Percentiles rank a stretch among this genome's conserved stretches.
These are phyloP conservation scores for Fusarium sp. DNA, from an alignment of 2,329 filamentous ascomycete genomes.

Conservation along the genomic window DNA sequence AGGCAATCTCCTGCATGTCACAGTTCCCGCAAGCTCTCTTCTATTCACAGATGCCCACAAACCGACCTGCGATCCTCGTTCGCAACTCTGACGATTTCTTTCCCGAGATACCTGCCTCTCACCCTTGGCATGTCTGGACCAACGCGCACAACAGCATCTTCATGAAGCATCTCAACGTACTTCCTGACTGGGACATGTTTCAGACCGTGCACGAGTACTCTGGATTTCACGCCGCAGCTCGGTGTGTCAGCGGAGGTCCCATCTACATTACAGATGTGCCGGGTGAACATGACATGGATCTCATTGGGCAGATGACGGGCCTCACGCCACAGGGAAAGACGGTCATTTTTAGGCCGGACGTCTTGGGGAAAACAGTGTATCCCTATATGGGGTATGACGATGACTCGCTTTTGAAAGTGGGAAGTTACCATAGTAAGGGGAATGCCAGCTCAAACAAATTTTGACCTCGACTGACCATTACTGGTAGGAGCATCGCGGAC, in stretches of 20 bases:
- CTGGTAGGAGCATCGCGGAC: slow-evolving; percentile 66
- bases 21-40: slow-evolving; percentile 90
- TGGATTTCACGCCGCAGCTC: slow-evolving; percentile 89
- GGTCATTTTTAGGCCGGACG: slow-evolving; percentile 84
- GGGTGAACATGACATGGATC: slow-evolving; percentile 80
- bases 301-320: slow-evolving; percentile 88
- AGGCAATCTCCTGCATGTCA: slow-evolving; percentile 95
- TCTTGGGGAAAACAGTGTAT: slow-evolving; percentile 79
- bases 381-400: slow-evolving; percentile 85
- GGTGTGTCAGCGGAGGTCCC: slow-evolving; percentile 91
- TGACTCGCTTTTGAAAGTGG: slow-evolving; percentile 80
- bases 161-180: slow-evolving; percentile 85
- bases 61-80: slow-evolving; percentile 80
- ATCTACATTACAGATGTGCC: slow-evolving; percentile 96
- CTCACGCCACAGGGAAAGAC: slow-evolving; percentile 80
- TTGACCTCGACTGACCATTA: slow-evolving; percentile 13
- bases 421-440: slow-evolving; percentile 79
- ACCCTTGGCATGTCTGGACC: slow-evolving; percentile 95
- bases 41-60: slow-evolving; percentile 84
- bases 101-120: slow-evolving; percentile 83
- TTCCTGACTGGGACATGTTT: slow-evolving; percentile 88
- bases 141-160: slow-evolving; percentile 93
- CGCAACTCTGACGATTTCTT: slow-evolving; percentile 96
- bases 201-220: slow-evolving; percentile 78
- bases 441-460: not conserved